Percentiles rank a stretch among this genome's conserved stretches.
Evolutionary conservation across 2,329 filamentous ascomycete species (phyloP).

Genomic region (Arachnomyces sp.): DNA sequence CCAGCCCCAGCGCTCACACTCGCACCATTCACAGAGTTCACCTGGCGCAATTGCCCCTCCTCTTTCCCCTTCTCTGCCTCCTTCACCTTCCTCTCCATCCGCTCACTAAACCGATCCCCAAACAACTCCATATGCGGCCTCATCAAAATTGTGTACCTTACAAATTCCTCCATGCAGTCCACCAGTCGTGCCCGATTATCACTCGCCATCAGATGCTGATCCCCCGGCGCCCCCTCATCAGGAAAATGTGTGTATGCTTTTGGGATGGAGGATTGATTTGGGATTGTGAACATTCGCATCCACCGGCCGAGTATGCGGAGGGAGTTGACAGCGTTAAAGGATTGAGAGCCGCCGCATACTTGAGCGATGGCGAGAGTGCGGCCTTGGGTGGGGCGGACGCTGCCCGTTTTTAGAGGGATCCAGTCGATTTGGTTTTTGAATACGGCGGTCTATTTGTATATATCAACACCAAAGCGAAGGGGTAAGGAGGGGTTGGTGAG

Average conservation of each 20-base stretch:
- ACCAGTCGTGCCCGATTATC: slow-evolving; percentile 52
- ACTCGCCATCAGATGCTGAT: slow-evolving; percentile 47
- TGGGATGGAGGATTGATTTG: slow-evolving; percentile 58
- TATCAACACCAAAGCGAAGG: no score
- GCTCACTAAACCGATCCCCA: slow-evolving; percentile 55
- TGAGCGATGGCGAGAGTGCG: slow-evolving; percentile 55
- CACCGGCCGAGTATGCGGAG: slow-evolving; percentile 58
- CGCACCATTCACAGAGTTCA: not conserved
- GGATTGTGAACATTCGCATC: slow-evolving; percentile 62
- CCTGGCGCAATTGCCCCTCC: no score
- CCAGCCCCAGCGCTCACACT: no score
- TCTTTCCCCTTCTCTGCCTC: slow-evolving; percentile 11
- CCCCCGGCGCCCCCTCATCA: slow-evolving; percentile 36
- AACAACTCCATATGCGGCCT: slow-evolving; percentile 53
- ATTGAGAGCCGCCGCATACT: slow-evolving; percentile 57
- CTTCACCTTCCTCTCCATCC: slow-evolving; percentile 27
- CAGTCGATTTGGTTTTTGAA: slow-evolving; percentile 66
- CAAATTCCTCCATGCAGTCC: slow-evolving; percentile 62
- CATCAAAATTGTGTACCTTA: slow-evolving; percentile 61
- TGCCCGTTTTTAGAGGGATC: slow-evolving; percentile 55
- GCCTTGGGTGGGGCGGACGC: slow-evolving; percentile 58
- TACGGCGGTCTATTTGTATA: slow-evolving; percentile 50
- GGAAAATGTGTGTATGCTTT: slow-evolving; percentile 57
- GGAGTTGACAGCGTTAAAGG: slow-evolving; percentile 59
- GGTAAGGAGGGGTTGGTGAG: not conserved